These are phyloP conservation scores for Phanerodontia chrysosporium DNA, from an alignment of 768 basidiomycete species.

Conservation along the genomic window DNA sequence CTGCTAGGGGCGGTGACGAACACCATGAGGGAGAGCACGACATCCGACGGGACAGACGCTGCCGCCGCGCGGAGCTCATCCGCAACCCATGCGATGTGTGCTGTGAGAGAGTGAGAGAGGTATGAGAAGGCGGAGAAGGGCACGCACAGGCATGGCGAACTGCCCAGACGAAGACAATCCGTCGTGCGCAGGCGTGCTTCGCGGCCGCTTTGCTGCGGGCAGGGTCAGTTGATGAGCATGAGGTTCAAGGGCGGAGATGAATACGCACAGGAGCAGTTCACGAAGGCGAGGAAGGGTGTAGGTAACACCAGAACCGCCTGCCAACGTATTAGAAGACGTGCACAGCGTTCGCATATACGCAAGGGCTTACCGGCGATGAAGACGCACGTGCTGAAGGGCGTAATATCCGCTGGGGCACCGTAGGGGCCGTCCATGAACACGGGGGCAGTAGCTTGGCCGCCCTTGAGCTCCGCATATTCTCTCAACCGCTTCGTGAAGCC, in stretches of 20 bases:
- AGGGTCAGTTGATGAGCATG: neutral
- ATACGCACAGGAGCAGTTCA: slow-evolving; percentile 28
- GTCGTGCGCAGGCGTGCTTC: slow-evolving; percentile 19
- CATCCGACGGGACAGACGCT: slow-evolving; percentile 10
- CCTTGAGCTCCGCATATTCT: slow-evolving; percentile 14
- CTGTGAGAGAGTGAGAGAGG: slow-evolving; percentile 2
- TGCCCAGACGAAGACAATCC: slow-evolving; percentile 29
- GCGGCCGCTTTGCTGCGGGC: slow-evolving; percentile 15
- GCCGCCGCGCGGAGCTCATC: slow-evolving; percentile 11
- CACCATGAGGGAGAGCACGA: slow-evolving; percentile 17
- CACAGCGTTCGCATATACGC: too few species aligned
- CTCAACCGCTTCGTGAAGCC: slow-evolving; percentile 42
- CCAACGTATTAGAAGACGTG: too few species aligned
- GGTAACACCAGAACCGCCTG: slow-evolving; percentile 31
- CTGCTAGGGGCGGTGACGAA: slow-evolving; percentile 22
- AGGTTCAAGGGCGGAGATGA: neutral
- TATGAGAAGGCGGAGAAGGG: neutral
- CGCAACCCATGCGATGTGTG: slow-evolving; percentile 20
- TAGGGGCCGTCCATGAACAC: slow-evolving; percentile 39
- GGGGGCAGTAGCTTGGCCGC: slow-evolving; percentile 24
- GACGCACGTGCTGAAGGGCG: slow-evolving; percentile 30
- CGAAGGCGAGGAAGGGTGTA: slow-evolving; percentile 30
- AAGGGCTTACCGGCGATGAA: slow-evolving; percentile 35
- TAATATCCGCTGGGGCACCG: slow-evolving; percentile 30
- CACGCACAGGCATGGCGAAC: slow-evolving; percentile 24